A percentile compares a stretch with the other conserved stretches of the same genome.
Conservation (phyloP, 345 rosid species). For the Trapa incisa region DNA sequence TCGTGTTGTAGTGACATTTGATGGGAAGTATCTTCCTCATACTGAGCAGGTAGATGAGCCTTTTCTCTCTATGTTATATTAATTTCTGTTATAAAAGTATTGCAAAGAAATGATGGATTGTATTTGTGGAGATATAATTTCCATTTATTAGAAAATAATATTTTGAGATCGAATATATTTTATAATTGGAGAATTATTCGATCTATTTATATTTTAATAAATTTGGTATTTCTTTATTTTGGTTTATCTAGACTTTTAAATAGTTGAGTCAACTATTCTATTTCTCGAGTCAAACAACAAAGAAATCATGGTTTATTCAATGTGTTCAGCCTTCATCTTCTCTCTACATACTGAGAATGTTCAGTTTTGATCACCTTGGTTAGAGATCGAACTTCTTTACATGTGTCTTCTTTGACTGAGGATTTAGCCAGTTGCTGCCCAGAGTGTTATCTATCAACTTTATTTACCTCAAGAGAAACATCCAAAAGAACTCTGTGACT, state of each 20-base stretch:
- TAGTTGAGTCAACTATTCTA: too few species aligned
- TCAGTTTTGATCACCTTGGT: too few species aligned
- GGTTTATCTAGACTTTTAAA: too few species aligned
- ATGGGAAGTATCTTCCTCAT: constrained; percentile 74
- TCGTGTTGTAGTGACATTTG: constrained; percentile 68
- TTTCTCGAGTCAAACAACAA: too few species aligned
- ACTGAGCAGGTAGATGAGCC: constrained; percentile 54
- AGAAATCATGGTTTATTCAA: too few species aligned
- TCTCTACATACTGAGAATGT: too few species aligned
- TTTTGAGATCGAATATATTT: neutral
- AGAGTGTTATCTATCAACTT: neutral
- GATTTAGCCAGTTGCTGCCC: neutral
- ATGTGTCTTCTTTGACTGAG: neutral
- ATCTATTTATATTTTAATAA: too few species aligned
- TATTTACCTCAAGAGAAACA: neutral
- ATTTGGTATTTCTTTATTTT: too few species aligned
- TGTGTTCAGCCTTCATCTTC: too few species aligned
- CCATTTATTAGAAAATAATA: neutral
- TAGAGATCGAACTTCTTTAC: neutral
- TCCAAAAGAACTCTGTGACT: neutral
- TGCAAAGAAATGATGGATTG: neutral
- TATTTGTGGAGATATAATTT: neutral
- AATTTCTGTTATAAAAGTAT: neutral
- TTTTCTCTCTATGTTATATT: neutral
- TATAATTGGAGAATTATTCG: neutral